Base-by-base conservation (phyloP, 2,329 filamentous ascomycete species). In the Coniochaeta prunicola region DNA sequence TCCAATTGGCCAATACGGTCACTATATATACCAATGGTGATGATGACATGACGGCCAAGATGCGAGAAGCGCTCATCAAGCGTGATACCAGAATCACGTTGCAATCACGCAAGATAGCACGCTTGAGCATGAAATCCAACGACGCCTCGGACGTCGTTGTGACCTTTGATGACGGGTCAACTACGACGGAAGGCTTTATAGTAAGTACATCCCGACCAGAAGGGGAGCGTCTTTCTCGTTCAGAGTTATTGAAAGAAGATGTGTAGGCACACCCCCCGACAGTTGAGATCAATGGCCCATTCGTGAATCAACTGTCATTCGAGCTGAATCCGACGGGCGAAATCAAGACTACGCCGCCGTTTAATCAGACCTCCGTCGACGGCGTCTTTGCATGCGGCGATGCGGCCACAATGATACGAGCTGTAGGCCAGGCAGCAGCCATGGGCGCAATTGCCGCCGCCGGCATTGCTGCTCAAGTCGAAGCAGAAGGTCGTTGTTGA, bases 311-410 rank as follows among this genome's bases (percentile, higher is more conserved):
- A 62, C 72, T 78, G 26, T 75, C 72, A 9, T 69, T 83, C 4
- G 74, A 79, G 60, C 60, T 71, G n/a, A 68, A 70, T 17, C 67
- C 70, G 0, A 66, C 65, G 28, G 80, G 79, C 0, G 76, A 80
- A 34, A 72, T 83, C 31, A 72, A 76, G 57, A 67, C 69, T 0
- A 69, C 68, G 21, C 62, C 66, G 1, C 79, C 80, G 36, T 80
- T 82, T 64, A 72, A 76, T 42, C 72, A 77, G 65, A 82, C 81
- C 3, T 80, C 67, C 58, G 73, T 82, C 0, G 67, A 69, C 2
- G 82, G 82, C 0, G 77, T 80, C 2, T 83, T 80, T 68, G 81
- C 80, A 0, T 79, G 72, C 1, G 83, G 83, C 0, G 82, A 86
- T 67, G 76, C 72, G 57, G 69, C 67, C 12, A 69, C 68, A 10